Percentiles rank a stretch among this genome's conserved stretches.
Conservation (phyloP, 768 basidiomycete species). For the Xerocomellus chrysenteron region DNA sequence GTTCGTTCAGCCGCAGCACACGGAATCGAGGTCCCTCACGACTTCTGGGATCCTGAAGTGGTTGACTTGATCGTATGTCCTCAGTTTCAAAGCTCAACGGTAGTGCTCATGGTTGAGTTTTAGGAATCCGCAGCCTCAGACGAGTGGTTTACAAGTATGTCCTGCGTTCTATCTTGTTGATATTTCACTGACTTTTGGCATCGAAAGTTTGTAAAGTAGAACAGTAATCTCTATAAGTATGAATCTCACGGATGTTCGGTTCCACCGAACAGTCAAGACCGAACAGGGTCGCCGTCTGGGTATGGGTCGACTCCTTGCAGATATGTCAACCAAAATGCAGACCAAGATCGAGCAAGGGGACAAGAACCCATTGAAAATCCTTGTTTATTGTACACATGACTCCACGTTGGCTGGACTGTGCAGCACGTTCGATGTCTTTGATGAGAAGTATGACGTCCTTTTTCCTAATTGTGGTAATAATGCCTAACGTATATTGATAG, state of each 20-base stretch:
- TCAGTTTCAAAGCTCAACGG: background rate
- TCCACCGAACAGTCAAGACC: conserved; percentile 53
- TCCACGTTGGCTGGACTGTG: conserved; percentile 65
- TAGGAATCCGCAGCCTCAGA: conserved; percentile 72
- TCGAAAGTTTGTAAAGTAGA: conserved; percentile 23
- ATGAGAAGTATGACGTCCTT: conserved; percentile 52
- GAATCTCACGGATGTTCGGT: background rate
- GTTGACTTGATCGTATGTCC: conserved; percentile 55
- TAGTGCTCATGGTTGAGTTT: background rate
- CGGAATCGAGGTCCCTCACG: conserved; percentile 65
- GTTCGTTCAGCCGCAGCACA: conserved; percentile 70
- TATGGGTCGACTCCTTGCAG: conserved; percentile 72
- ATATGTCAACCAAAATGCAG: conserved; percentile 63
- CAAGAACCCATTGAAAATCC: conserved; percentile 55
- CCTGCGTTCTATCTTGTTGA: background rate
- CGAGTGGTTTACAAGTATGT: conserved; percentile 74
- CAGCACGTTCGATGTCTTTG: conserved; percentile 68
- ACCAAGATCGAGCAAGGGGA: conserved; percentile 47
- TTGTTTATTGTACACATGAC: conserved; percentile 73
- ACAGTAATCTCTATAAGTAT: background rate
- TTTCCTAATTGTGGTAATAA: background rate
- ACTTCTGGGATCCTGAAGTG: conserved; percentile 64
- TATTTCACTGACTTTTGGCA: conserved; percentile 2
- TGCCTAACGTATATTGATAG: conserved; percentile 30
- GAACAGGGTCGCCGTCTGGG: conserved; percentile 75